These are phyloP conservation scores for Septoria linicola DNA, from an alignment of 2,329 filamentous ascomycete species.

Conservation along the genomic window DNA sequence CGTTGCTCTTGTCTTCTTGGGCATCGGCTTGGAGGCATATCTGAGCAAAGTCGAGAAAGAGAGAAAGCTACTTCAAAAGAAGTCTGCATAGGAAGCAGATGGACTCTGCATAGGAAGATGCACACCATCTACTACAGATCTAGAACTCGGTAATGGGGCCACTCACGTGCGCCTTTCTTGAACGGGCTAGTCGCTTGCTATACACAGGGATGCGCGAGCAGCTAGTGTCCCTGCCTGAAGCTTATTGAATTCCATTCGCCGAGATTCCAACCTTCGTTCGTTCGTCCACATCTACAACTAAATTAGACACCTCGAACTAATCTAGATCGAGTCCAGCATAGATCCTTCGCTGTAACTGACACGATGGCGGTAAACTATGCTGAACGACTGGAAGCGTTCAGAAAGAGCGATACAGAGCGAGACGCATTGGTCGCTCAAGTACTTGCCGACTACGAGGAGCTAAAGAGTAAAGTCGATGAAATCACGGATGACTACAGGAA, in stretches of 20 bases:
- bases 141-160: no score
- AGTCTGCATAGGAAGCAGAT: conserved; percentile 15
- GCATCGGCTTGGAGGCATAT: conserved; percentile 84
- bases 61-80: conserved; percentile 68
- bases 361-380: conserved; percentile 21
- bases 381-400: conserved; percentile 35
- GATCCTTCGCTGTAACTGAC: background rate
- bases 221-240: background rate
- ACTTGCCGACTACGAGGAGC: conserved; percentile 34
- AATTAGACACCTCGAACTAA: background rate
- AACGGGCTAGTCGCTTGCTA: background rate
- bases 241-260: background rate
- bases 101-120: background rate
- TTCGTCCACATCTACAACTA: background rate
- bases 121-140: no score
- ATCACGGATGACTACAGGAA: conserved; percentile 40
- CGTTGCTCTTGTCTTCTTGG: conserved; percentile 88
- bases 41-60: conserved; percentile 81
- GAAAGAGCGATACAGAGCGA: conserved; percentile 35
- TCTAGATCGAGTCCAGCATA: background rate
- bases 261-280: background rate
- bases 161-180: no score
- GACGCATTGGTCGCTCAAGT: conserved; percentile 36
- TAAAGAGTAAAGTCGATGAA: conserved; percentile 38
- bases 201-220: background rate